These are phyloP conservation scores for Botryococcus braunii DNA, from an alignment of 163 green algal species.

Conservation along the genomic window DNA sequence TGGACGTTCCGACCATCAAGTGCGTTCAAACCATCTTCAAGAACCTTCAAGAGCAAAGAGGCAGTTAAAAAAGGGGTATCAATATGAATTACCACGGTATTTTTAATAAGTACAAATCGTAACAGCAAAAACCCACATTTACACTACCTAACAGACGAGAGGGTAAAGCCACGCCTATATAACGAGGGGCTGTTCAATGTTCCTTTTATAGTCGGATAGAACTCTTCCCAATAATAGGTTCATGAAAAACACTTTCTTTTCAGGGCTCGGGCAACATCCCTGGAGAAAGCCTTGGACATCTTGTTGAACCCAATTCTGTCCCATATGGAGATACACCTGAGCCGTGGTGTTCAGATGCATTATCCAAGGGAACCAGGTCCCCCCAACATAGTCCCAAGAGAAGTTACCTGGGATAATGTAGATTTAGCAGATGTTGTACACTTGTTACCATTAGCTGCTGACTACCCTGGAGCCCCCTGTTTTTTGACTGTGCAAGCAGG, in stretches of 20 bases:
- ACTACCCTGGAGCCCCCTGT: not conserved
- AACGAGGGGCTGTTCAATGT: too few relatives aligned
- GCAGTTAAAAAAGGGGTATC: too few relatives aligned
- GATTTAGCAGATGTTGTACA: not conserved
- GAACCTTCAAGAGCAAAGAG: too few relatives aligned
- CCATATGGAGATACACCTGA: not conserved
- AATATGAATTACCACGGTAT: too few relatives aligned
- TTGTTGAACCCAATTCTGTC: not conserved
- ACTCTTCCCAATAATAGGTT: not conserved
- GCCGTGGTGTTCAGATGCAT: not conserved
- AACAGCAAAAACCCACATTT: too few relatives aligned
- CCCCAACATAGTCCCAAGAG: not conserved
- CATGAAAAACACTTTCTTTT: not conserved
- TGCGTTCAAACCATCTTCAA: too few relatives aligned
- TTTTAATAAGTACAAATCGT: too few relatives aligned
- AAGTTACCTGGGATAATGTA: not conserved
- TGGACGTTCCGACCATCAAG: too few relatives aligned
- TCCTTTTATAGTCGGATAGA: too few relatives aligned
- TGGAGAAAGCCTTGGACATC: conserved; percentile 1
- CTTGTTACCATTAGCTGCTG: not conserved
- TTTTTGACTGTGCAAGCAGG: not conserved
- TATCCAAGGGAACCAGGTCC: not conserved
- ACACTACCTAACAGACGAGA: too few relatives aligned
- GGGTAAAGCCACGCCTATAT: too few relatives aligned
- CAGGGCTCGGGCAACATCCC: not conserved